Conservation (phyloP, 345 rosid species). For the Microthlaspi erraticum region DNA sequence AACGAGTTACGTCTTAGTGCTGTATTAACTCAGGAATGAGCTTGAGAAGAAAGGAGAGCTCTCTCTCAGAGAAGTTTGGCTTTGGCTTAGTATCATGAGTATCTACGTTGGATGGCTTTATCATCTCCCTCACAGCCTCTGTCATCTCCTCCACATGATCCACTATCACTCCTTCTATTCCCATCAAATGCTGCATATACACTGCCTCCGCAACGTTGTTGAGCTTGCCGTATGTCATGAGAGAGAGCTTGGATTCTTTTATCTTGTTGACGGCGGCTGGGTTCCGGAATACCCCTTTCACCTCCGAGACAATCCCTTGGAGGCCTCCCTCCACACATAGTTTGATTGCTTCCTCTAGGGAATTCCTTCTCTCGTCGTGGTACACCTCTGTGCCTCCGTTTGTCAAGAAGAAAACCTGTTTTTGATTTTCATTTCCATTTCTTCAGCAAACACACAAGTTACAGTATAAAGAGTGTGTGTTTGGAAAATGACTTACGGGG, state of each 20-base stretch:
- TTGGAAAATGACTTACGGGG: slow-evolving; percentile 60
- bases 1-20: slow-evolving; percentile 39
- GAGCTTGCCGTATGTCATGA: slow-evolving; percentile 81
- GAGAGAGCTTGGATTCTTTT: slow-evolving; percentile 78
- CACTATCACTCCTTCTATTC: slow-evolving; percentile 86
- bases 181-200: slow-evolving; percentile 92
- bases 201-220: slow-evolving; percentile 85
- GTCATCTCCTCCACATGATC: slow-evolving; percentile 84
- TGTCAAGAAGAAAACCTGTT: slow-evolving; percentile 82
- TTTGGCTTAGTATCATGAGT: slow-evolving; percentile 44
- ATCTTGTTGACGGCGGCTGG: slow-evolving; percentile 73
- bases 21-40: slow-evolving; percentile 87
- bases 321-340: slow-evolving; percentile 77
- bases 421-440: neutral
- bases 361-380: slow-evolving; percentile 75
- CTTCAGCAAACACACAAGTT: neutral
- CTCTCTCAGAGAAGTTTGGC: slow-evolving; percentile 71
- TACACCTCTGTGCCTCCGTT: slow-evolving; percentile 68
- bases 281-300: slow-evolving; percentile 72
- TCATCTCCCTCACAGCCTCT: slow-evolving; percentile 63
- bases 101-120: slow-evolving; percentile 49
- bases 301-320: slow-evolving; percentile 85
- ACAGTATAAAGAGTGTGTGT: slow-evolving; percentile 5
- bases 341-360: slow-evolving; percentile 81
- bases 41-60: slow-evolving; percentile 84